phyloP scores from a whole-genome alignment of 2,329 filamentous ascomycete genomes.

The Cordyceps cicadae region DNA sequence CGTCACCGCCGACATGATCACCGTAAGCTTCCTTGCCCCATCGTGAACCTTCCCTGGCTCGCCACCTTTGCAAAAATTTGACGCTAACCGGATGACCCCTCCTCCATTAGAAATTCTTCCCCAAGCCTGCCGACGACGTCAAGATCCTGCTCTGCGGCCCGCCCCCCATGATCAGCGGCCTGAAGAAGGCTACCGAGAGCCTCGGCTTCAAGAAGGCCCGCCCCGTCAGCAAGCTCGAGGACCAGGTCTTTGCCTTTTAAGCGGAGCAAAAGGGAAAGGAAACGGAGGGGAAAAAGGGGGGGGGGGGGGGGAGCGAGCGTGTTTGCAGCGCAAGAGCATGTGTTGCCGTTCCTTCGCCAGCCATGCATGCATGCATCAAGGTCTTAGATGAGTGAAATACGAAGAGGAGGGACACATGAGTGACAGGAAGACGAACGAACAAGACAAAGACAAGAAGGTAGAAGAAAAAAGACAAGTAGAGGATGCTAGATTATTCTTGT shows the following conservation, averaged over 20 bases:
- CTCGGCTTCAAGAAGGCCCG: constrained; percentile 88
- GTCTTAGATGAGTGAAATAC: not conserved
- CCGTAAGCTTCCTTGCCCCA: constrained; percentile 41
- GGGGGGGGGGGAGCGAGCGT: not conserved
- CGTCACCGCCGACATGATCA: constrained; percentile 92
- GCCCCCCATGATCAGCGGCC: constrained; percentile 89
- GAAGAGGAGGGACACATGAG: not conserved
- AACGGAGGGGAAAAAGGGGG: no score
- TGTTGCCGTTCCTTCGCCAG: not conserved
- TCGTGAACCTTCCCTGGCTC: not conserved
- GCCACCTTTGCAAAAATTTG: not conserved
- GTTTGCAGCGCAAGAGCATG: not conserved
- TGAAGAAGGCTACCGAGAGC: constrained; percentile 91
- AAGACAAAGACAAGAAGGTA: not conserved
- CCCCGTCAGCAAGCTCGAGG: constrained; percentile 93
- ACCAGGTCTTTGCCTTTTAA: constrained; percentile 92
- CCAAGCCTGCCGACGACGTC: constrained; percentile 74
- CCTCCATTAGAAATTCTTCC: constrained; percentile 58
- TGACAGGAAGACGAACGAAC: not conserved
- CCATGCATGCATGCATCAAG: not conserved
- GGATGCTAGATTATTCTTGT: not conserved
- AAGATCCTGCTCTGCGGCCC: constrained; percentile 94
- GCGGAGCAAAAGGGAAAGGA: not conserved
- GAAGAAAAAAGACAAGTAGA: not conserved
- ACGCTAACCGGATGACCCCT: constrained; percentile 14